phyloP scores from a whole-genome alignment of 2,329 filamentous ascomycete genomes.

The Xylariaceae sp. region DNA sequence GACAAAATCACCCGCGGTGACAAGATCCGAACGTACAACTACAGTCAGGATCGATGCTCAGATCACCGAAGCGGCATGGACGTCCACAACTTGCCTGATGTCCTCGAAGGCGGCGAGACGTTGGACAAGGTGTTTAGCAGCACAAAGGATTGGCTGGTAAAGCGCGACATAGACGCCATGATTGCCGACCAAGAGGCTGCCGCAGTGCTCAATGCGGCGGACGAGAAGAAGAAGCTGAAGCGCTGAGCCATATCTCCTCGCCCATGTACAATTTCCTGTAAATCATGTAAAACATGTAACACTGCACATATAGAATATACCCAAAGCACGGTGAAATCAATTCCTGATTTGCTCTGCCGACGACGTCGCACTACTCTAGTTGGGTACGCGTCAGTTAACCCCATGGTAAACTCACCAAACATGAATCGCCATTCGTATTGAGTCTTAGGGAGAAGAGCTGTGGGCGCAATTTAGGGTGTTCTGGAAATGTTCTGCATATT shows the following conservation, averaged over 20 bases:
- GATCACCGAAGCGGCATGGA: conserved; percentile 83
- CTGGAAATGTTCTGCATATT: no score
- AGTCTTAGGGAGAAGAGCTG: no score
- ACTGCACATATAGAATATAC: conserved; percentile 1
- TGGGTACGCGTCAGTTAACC: no score
- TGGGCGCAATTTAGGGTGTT: no score
- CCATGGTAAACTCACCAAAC: no score
- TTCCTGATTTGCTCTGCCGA: no score
- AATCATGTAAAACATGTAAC: conserved; percentile 1
- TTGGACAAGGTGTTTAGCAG: conserved; percentile 76
- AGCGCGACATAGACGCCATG: conserved; percentile 70
- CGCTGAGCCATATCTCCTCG: conserved; percentile 3
- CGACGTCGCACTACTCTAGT: no score
- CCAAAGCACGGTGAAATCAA: neutral
- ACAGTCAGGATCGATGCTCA: conserved; percentile 72
- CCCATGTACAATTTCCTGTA: neutral
- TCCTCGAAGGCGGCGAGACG: conserved; percentile 70
- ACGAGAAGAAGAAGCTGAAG: conserved; percentile 24
- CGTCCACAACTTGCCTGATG: conserved; percentile 74
- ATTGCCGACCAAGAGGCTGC: conserved; percentile 60
- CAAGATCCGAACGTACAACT: conserved; percentile 93
- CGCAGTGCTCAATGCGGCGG: conserved; percentile 31
- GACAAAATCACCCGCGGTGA: conserved; percentile 85
- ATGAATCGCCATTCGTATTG: no score
- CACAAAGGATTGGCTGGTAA: conserved; percentile 71